Evolutionary conservation across 2,329 filamentous ascomycete genomes (phyloP), one percentile per base, ranked within the genome.

Genomic region (Verticillium longisporum): DNA sequence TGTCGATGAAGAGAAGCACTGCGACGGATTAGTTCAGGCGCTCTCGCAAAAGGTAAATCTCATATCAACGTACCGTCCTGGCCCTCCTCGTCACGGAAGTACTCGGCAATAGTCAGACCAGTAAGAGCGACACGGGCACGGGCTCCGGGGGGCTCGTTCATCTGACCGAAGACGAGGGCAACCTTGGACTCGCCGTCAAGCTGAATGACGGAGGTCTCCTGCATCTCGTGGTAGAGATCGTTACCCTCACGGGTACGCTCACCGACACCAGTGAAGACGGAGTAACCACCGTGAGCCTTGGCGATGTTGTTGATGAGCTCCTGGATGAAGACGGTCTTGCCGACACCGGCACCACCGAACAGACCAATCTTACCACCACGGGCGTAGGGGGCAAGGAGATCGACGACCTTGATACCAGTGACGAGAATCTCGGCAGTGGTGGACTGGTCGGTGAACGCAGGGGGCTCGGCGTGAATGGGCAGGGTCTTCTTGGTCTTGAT

Each of bases 281-380:
- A 99, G 91, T 96, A 99, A 96, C 95, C 95, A 96, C 95, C 95
- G 86, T 99, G 95, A 73, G 95, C 95, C 88, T 98, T 98, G 83
- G 95, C 95, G 77, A 99, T 98, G 90, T 99, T 99, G 92, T 99
- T 99, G 85, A 99, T 99, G 78, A 99, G 84, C 85, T 99, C 95
- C 88, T 99, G 95, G 80, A 99, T 99, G 87, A 98, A 99, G 78
- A 99, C 95, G 79, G 95, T 99, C 90, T 99, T 99, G 82, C 95
- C 95, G 86, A 99, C 95, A 96, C 95, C 95, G 74, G 95, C 95
- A 94, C 95, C 95, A 83, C 95, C 95, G 84, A 99, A 99, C 72
- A 99, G 92, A 91, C 95, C 95, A 87, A 99, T 99, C 90, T 99
- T 99, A 88, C 95, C 95, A 92, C 95, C 95, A 96, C 95, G 95